Evolutionary conservation across 495 filamentous ascomycete species (phyloP).

Genomic region (Podospora australis): DNA sequence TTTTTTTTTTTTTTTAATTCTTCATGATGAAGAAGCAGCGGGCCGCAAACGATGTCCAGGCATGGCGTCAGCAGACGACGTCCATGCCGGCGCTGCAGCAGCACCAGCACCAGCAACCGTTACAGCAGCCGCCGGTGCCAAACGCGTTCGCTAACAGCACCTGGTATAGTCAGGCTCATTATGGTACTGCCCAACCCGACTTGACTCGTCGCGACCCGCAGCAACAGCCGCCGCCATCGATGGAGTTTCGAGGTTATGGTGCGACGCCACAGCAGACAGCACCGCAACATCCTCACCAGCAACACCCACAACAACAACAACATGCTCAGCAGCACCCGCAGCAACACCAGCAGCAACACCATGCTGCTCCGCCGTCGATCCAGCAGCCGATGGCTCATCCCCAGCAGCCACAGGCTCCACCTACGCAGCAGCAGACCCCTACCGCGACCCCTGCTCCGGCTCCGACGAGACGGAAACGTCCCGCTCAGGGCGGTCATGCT

Average conservation of each 20-base stretch:
- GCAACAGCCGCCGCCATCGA: slow-evolving; percentile 4
- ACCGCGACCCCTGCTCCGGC: slow-evolving; percentile 29
- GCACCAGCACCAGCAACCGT: slow-evolving; percentile 24
- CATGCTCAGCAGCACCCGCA: slow-evolving; percentile 4
- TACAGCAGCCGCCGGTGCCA: slow-evolving; percentile 16
- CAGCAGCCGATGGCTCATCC: slow-evolving; percentile 35
- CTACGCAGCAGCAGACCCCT: slow-evolving; percentile 37
- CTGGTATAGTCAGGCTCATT: slow-evolving; percentile 25
- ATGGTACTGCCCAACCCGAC: slow-evolving; percentile 22
- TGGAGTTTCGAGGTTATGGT: slow-evolving; percentile 24
- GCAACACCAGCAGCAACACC: slow-evolving; percentile 29
- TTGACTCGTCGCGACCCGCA: slow-evolving; percentile 5
- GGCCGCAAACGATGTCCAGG: slow-evolving; percentile 22
- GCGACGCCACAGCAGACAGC: slow-evolving; percentile 28
- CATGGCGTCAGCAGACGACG: slow-evolving; percentile 30
- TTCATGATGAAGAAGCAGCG: slow-evolving; percentile 30
- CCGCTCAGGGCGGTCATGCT: slow-evolving; percentile 22
- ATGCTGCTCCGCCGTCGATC: slow-evolving; percentile 17
- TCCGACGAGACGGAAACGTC: slow-evolving; percentile 23
- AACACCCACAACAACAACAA: slow-evolving; percentile 10
- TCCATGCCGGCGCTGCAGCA: slow-evolving; percentile 29
- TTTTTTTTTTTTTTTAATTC: too few relatives aligned
- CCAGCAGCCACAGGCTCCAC: slow-evolving; percentile 27
- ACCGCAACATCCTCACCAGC: slow-evolving; percentile 15
- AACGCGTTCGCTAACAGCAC: slow-evolving; percentile 29